Evolutionary conservation across 1,284 basidiomycete species (phyloP).

Genomic region (Cerrena zonata): DNA sequence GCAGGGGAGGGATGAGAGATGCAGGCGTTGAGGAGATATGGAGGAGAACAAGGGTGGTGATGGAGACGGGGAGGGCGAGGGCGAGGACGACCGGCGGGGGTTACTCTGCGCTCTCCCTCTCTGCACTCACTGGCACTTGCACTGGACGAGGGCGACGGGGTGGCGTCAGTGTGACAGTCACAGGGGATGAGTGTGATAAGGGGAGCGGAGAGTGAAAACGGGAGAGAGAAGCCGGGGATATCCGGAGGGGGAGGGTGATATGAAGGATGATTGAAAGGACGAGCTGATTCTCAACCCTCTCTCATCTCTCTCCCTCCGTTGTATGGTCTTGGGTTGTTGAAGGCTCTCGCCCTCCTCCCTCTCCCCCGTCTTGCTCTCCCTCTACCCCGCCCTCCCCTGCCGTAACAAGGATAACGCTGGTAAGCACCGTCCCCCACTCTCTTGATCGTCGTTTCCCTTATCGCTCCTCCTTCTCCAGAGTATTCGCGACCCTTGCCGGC

Average conservation of each 20-base stretch:
- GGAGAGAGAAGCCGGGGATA: background rate
- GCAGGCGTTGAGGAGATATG: too few species aligned
- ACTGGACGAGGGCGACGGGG: background rate
- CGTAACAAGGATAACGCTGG: slow-evolving; percentile 78
- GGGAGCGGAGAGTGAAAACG: background rate
- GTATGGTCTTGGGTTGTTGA: slow-evolving; percentile 26
- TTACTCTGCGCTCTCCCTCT: too few species aligned
- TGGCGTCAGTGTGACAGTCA: background rate
- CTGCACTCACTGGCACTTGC: too few species aligned
- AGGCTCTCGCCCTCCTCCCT: slow-evolving; percentile 17
- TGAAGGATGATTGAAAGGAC: background rate
- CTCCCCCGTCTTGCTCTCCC: slow-evolving; percentile 30
- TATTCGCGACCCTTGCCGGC: slow-evolving; percentile 92
- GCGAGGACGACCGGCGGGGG: too few species aligned
- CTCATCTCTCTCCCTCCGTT: slow-evolving; percentile 2
- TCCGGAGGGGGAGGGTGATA: background rate
- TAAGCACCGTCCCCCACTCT: slow-evolving; percentile 37
- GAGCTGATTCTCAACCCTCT: background rate
- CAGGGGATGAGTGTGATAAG: background rate
- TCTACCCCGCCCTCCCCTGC: slow-evolving; percentile 47
- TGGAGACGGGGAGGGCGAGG: too few species aligned
- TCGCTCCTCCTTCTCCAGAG: slow-evolving; percentile 38
- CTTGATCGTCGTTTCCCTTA: slow-evolving; percentile 7
- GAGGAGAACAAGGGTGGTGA: too few species aligned
- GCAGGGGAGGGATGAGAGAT: too few species aligned